Percentiles rank a stretch among this genome's conserved stretches.
phyloP scores from a whole-genome alignment of 179 eudicot species.

The Amaranthus tricolor region DNA sequence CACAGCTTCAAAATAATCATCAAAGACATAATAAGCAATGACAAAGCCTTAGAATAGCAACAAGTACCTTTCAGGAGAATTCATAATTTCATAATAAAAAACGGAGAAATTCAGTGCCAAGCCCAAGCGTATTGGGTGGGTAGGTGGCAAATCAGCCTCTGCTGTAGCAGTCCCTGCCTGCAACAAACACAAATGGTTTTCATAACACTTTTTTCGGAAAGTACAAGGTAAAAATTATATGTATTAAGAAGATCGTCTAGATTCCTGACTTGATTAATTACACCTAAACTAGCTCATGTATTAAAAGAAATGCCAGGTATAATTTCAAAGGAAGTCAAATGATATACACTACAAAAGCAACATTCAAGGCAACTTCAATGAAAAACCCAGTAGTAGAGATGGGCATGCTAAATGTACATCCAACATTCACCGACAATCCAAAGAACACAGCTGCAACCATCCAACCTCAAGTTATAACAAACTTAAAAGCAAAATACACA shows the following conservation, averaged over 20 bases:
- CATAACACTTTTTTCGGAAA: neutral
- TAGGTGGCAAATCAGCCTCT: slow-evolving; percentile 44
- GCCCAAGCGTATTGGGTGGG: slow-evolving; percentile 59
- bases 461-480: too few relatives aligned
- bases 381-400: neutral
- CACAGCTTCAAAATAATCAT: neutral
- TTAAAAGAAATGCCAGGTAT: too few relatives aligned
- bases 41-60: neutral
- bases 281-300: neutral
- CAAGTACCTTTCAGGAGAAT: slow-evolving; percentile 54
- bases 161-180: slow-evolving; percentile 54
- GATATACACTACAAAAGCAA: neutral
- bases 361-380: neutral
- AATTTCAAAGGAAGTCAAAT: neutral
- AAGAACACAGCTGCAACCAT: too few relatives aligned
- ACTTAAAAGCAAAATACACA: too few relatives aligned
- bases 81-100: slow-evolving; percentile 60
- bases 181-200: slow-evolving; percentile 3
- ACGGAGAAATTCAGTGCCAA: slow-evolving; percentile 58
- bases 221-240: neutral
- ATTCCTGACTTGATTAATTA: neutral
- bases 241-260: neutral
- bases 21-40: neutral
- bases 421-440: neutral
- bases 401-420: neutral